phyloP scores from a whole-genome alignment of 768 basidiomycete genomes.

The Suillus subluteus region DNA sequence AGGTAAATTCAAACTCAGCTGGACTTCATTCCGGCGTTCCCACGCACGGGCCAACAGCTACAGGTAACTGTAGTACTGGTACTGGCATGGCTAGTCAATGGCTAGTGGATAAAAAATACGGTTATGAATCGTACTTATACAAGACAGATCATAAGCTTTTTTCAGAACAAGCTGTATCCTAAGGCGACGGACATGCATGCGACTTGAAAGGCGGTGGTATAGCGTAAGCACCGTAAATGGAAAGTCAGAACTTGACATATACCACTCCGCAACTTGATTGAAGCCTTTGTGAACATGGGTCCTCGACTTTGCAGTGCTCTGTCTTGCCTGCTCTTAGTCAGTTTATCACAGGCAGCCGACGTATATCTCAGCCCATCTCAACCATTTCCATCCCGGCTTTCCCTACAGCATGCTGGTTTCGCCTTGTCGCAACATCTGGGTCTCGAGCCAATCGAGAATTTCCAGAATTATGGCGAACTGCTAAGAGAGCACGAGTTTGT shows the following conservation, averaged over 20 bases:
- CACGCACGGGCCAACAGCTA: constrained; percentile 48
- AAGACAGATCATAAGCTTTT: neutral
- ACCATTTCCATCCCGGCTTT: constrained; percentile 42
- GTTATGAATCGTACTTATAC: neutral
- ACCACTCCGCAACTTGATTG: neutral
- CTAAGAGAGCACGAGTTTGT: constrained; percentile 53
- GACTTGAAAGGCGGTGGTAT: neutral
- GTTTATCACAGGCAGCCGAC: constrained; percentile 51
- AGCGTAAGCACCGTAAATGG: neutral
- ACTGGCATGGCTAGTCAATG: neutral
- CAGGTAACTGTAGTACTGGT: neutral
- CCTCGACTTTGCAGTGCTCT: constrained; percentile 24
- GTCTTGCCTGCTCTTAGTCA: constrained; percentile 31
- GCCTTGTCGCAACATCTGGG: constrained; percentile 71
- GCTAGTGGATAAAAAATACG: neutral
- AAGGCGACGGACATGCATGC: neutral
- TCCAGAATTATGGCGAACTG: constrained; percentile 40
- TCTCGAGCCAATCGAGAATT: constrained; percentile 65
- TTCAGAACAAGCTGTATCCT: neutral
- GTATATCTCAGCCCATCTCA: constrained; percentile 61
- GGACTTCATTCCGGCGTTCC: constrained; percentile 32
- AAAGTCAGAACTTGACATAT: neutral
- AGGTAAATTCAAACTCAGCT: constrained; percentile 49
- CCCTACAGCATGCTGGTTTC: constrained; percentile 58
- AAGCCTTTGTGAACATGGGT: constrained; percentile 20